Evolutionary conservation across 2,329 filamentous ascomycete genomes (phyloP).

Genomic region (Colletotrichum filicis): DNA sequence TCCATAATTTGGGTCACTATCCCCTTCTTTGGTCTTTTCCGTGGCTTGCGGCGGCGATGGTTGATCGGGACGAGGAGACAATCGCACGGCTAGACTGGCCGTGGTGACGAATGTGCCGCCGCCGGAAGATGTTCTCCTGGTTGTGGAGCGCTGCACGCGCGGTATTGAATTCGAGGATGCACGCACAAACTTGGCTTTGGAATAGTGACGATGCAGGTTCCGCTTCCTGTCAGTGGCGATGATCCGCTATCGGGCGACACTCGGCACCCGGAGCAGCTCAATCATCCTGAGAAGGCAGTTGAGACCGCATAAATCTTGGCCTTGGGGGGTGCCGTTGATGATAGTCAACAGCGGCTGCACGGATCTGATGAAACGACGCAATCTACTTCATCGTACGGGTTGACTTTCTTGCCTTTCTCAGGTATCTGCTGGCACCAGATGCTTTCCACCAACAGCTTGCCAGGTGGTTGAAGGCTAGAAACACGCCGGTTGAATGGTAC

Average conservation of each 20-base stretch:
- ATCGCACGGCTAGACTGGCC: neutral
- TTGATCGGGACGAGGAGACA: neutral
- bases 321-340: neutral
- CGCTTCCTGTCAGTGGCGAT: neutral
- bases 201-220: constrained; percentile 5
- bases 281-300: constrained; percentile 8
- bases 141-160: constrained; percentile 16
- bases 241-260: neutral
- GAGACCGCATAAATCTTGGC: constrained; percentile 14
- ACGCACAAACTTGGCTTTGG: constrained; percentile 13
- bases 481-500: neutral
- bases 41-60: neutral
- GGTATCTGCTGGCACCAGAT: neutral
- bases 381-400: neutral
- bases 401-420: neutral
- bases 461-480: neutral
- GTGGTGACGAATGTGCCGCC: constrained; percentile 12
- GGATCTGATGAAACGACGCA: constrained; percentile 27
- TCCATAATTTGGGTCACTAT: neutral
- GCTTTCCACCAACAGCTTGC: neutral
- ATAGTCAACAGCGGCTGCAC: constrained; percentile 14
- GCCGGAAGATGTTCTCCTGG: constrained; percentile 1
- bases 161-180: constrained; percentile 8
- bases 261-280: constrained; percentile 9
- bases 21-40: neutral